Percentiles rank a stretch among this genome's conserved stretches.
Conservation (phyloP, 2,329 filamentous ascomycete species). For the Parasarocladium wereldwijsianum region DNA sequence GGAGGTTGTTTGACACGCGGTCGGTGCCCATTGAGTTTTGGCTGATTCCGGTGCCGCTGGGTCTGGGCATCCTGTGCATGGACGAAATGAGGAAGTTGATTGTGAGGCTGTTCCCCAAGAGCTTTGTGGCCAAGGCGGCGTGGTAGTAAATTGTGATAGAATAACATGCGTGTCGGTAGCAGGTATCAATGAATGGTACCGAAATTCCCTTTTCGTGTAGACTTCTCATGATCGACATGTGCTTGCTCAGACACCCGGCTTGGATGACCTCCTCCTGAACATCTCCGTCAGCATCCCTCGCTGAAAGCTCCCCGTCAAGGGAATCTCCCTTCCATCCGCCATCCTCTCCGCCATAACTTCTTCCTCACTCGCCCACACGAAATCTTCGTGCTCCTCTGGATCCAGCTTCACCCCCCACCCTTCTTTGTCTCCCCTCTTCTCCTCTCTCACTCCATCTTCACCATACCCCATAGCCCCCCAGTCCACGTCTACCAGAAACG, state of each 20-base stretch:
- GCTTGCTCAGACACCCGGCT: no score
- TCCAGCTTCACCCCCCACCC: slow-evolving; percentile 17
- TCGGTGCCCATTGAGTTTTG: slow-evolving; percentile 36
- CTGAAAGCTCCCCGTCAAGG: slow-evolving; percentile 15
- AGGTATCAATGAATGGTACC: no score
- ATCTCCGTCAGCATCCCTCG: slow-evolving; percentile 15
- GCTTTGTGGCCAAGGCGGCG: slow-evolving; percentile 28
- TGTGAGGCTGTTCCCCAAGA: slow-evolving; percentile 29
- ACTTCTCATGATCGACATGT: no score
- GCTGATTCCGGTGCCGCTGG: slow-evolving; percentile 34
- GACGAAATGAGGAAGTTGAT: slow-evolving; percentile 37
- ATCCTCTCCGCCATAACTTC: slow-evolving; percentile 16
- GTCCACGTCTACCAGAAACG: slow-evolving; percentile 21
- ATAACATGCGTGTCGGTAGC: no score
- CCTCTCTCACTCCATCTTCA: no score
- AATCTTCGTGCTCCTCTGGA: slow-evolving; percentile 25
- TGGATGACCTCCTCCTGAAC: no score
- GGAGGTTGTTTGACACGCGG: slow-evolving; percentile 31
- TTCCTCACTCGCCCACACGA: slow-evolving; percentile 22
- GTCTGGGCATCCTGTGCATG: slow-evolving; percentile 32
- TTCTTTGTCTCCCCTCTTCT: no score
- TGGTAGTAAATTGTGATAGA: no score
- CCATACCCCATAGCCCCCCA: neutral
- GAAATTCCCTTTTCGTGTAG: no score
- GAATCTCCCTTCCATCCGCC: slow-evolving; percentile 14